A percentile compares a stretch with the other conserved stretches of the same genome.
Evolutionary conservation across 768 basidiomycete genomes (phyloP).

Genomic region (Suillus alpinus): DNA sequence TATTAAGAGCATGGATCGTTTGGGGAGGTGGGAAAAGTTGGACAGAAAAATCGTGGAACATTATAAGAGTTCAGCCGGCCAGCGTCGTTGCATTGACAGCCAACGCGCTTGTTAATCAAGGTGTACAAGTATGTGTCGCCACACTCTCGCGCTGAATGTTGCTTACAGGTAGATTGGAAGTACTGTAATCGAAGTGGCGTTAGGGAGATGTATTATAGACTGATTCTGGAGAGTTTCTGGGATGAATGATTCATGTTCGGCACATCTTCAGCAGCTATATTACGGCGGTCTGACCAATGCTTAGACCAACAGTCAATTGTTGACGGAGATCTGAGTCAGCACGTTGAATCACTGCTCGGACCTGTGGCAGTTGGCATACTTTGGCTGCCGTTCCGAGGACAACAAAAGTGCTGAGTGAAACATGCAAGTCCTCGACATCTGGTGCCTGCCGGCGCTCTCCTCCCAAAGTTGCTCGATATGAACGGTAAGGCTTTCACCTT

Average conservation of each 20-base stretch:
- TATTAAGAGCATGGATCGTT: conserved; percentile 63
- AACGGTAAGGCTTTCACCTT: too few species aligned
- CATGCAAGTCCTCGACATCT: too few species aligned
- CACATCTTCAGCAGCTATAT: neutral
- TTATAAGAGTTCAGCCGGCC: conserved; percentile 28
- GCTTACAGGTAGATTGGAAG: neutral
- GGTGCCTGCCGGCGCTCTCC: too few species aligned
- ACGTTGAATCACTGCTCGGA: too few species aligned
- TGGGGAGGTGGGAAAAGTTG: conserved; percentile 69
- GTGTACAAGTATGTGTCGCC: neutral
- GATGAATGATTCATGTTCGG: neutral
- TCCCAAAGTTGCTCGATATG: too few species aligned
- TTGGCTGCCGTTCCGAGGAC: too few species aligned
- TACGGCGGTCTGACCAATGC: too few species aligned
- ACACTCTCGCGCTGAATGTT: neutral
- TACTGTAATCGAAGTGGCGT: neutral
- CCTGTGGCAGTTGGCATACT: too few species aligned
- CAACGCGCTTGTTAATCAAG: neutral
- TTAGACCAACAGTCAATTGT: too few species aligned
- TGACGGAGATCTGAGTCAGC: too few species aligned
- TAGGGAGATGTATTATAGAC: neutral
- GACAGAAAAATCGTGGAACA: conserved; percentile 63
- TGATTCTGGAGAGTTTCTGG: neutral
- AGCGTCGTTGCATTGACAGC: conserved; percentile 21
- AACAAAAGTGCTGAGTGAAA: too few species aligned